Evolutionary conservation across 2,329 filamentous ascomycete genomes (phyloP), one percentile per base, ranked within the genome.

Genomic region (Acrodontium crateriforme): DNA sequence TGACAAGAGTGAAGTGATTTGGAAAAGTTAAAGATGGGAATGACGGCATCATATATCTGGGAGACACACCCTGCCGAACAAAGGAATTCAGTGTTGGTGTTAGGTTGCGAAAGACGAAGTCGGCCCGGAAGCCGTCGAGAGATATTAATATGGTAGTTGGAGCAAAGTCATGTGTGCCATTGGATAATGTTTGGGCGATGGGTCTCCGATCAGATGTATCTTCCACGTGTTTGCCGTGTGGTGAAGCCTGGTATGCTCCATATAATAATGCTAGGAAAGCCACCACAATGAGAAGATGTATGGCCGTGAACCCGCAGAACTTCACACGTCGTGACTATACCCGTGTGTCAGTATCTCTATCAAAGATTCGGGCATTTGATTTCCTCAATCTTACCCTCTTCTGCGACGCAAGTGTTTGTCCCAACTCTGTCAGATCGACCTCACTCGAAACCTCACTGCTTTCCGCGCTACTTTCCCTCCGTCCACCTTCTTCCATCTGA

Each of bases 11-110:
- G 53, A 87, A 94, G 53, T 95, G 89, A 44, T 95, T 61, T 3
- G 89, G 89, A 45, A 98, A 98, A 0, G 89, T 98, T 24, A 98
- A 82, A 13, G 82, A 92, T 0, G 89, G 89, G 41, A 98, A 98
- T 20, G 83, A 91, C 0, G 89, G 89, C 5, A 73, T 67, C 84
- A 98, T 94, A 56, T 87, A 94, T 39, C 74, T 68, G 3, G 89
- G 87, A 5, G 85, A 93, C 8, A 95, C 74, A 16, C 89, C 89
- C 39, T 83, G 73, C 35, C 71, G 69, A 36, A 93, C 64, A 39
- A 98, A 78, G 2, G 74, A 67, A 41, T 74, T 81, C 6, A 98
- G 62, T 2, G 77, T 74, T 1, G 87, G 89, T 1, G 87, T 94
- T 17, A 95, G 58, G 1, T 76, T 78, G 9, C 84, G 74, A 38